Base-by-base conservation (phyloP, 768 basidiomycete genomes). In the Neoboletus subvelutipes region DNA sequence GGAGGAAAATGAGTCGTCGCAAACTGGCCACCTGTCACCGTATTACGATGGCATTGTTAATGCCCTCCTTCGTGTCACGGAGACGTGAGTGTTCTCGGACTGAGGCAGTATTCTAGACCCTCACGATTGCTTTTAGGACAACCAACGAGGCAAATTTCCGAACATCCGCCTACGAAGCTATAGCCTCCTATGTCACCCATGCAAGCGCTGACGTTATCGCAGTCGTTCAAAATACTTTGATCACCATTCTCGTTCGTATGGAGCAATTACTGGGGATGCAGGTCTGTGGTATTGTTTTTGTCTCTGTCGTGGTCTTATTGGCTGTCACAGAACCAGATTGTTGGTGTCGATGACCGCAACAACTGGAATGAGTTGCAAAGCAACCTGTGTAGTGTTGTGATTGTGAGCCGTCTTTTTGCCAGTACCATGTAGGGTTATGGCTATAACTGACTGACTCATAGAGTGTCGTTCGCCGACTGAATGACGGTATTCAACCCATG, bases 301-400 rank as follows among this genome's bases (percentile, higher is more conserved):
- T 45, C 26, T 26, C 31, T 29, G 34, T 22, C 1, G 20, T 42
- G 22, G 5, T 51, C 45, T 62, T 20, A 63, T 31, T 41, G 33
- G 9, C 18, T 49, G 24, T 59, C 37, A 15, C 65, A 95, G 85
- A 92, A 90, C 71, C 95, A 98, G 75, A 89, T 98, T 55, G 78
- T 99, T 39, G 97, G 97, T 43, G 79, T 87, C 18, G 97, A 99
- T 73, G 97, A 99, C 68, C 87, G 92, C 60, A 95, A 94, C 74
- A 99, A 97, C 77, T 97, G 96, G 94, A 97, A 97, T 68, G 96
- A 99, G 71, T 80, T 99, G 26, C 95, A 97, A 71, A 88, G 92
- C 75, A 97, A 96, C 75, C 81, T 98, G 64, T 97, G 94, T 71
- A 86, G 88, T 62, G 90, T 97, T 46, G 80, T 92, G 52, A 90